phyloP scores from a whole-genome alignment of 2,329 filamentous ascomycete species.

The Paecilomyces sp. region DNA sequence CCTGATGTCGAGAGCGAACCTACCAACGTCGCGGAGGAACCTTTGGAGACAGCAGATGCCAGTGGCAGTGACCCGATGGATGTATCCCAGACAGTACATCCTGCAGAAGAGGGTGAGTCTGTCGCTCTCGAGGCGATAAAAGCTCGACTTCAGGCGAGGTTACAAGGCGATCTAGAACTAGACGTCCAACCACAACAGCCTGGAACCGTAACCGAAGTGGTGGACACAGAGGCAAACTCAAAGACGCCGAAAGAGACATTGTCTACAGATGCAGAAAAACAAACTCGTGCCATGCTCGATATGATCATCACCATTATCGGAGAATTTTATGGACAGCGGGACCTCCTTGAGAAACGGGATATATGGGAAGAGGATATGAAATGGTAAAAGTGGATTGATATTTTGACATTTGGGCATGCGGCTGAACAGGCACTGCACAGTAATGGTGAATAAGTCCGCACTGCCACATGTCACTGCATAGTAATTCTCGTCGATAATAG shows the following conservation, averaged over 20 bases:
- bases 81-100: neutral
- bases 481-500: neutral
- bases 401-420: neutral
- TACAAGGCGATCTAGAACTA: slow-evolving; percentile 28
- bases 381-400: slow-evolving; percentile 1
- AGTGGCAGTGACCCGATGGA: neutral
- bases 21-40: neutral
- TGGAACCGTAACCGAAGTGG: neutral
- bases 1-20: neutral
- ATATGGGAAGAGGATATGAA: slow-evolving; percentile 32
- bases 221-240: slow-evolving; percentile 26
- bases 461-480: neutral
- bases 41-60: slow-evolving; percentile 1
- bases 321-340: slow-evolving; percentile 82
- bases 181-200: slow-evolving; percentile 12
- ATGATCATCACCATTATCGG: slow-evolving; percentile 87
- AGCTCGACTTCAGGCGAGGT: slow-evolving; percentile 37
- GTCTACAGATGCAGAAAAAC: slow-evolving; percentile 19
- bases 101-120: neutral
- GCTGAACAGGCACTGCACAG: neutral
- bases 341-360: slow-evolving; percentile 69
- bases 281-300: slow-evolving; percentile 64
- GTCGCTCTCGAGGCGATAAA: slow-evolving; percentile 44
- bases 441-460: neutral
- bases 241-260: slow-evolving; percentile 22